These are phyloP conservation scores for Emydomyces testavorans DNA, from an alignment of 2,329 filamentous ascomycete species.

Conservation along the genomic window DNA sequence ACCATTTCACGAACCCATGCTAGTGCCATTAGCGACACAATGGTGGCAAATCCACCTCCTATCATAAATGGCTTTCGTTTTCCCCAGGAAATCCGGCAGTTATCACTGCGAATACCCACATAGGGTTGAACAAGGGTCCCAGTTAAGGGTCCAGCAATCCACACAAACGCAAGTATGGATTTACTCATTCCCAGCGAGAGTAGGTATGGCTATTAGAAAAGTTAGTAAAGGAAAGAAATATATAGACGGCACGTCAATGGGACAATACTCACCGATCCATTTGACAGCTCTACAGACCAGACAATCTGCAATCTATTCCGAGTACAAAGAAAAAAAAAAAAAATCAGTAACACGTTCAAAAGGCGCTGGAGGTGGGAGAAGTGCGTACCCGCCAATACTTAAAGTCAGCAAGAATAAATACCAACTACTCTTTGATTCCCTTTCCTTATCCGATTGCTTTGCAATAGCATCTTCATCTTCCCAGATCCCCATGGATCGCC, in stretches of 20 bases:
- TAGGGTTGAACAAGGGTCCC: conserved; percentile 73
- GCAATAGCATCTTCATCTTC: conserved; percentile 18
- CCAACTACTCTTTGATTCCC: conserved; percentile 60
- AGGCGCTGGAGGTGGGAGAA: no score
- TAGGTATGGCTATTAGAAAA: conserved; percentile 49
- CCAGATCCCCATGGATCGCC: conserved; percentile 16
- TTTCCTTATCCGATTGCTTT: conserved; percentile 42
- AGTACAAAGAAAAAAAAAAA: no score
- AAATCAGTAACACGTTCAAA: no score
- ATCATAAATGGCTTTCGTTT: conserved; percentile 75
- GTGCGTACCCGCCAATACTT: conserved; percentile 63
- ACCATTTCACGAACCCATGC: conserved; percentile 67
- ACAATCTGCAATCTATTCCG: conserved; percentile 64
- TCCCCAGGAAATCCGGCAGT: conserved; percentile 61
- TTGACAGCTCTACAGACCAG: conserved; percentile 90
- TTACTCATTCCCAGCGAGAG: conserved; percentile 73
- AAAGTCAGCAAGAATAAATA: conserved; percentile 80
- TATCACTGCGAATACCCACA: conserved; percentile 69
- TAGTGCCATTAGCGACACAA: conserved; percentile 56
- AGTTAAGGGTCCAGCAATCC: conserved; percentile 71
- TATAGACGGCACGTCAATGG: not conserved
- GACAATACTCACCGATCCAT: conserved; percentile 55
- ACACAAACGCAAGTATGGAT: conserved; percentile 69
- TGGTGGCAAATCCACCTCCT: conserved; percentile 54
- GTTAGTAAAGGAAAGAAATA: not conserved